Evolutionary conservation across 1,284 basidiomycete species (phyloP).

Genomic region (Cerioporus squamosus): DNA sequence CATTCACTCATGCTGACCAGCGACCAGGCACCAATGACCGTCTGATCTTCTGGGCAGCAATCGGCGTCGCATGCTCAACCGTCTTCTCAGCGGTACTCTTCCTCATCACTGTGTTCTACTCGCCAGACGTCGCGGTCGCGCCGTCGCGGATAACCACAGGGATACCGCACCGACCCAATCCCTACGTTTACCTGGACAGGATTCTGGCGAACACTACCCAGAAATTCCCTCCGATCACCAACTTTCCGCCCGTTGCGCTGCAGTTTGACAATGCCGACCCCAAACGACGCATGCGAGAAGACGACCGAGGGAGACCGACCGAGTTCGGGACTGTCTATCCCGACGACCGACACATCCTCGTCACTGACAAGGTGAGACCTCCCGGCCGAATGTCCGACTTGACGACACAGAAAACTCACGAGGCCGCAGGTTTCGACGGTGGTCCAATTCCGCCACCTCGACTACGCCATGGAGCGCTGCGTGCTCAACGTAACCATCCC

Average conservation of each 20-base stretch:
- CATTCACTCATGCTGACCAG: background rate
- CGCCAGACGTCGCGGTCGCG: background rate
- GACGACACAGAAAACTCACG: background rate
- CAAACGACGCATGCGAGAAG: slow-evolving; percentile 15
- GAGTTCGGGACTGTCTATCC: slow-evolving; percentile 20
- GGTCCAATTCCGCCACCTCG: slow-evolving; percentile 22
- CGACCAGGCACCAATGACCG: slow-evolving; percentile 2
- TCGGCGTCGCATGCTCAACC: slow-evolving; percentile 13
- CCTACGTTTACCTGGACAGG: slow-evolving; percentile 21
- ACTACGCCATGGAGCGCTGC: slow-evolving; percentile 26
- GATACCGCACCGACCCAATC: slow-evolving; percentile 14
- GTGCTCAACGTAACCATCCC: slow-evolving; percentile 15
- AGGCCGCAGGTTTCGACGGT: slow-evolving; percentile 12
- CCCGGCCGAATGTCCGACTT: background rate
- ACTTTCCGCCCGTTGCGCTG: slow-evolving; percentile 20
- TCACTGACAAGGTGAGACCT: slow-evolving; percentile 3
- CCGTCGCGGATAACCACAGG: background rate
- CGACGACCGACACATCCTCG: slow-evolving; percentile 19
- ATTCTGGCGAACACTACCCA: slow-evolving; percentile 9
- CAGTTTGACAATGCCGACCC: slow-evolving; percentile 14
- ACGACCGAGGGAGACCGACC: slow-evolving; percentile 7
- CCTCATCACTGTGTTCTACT: background rate
- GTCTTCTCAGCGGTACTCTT: slow-evolving; percentile 15
- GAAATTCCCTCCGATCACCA: slow-evolving; percentile 17
- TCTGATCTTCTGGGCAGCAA: slow-evolving; percentile 14